Conservation (phyloP, 805 yeast species). For the Saturnispora bothae region DNA sequence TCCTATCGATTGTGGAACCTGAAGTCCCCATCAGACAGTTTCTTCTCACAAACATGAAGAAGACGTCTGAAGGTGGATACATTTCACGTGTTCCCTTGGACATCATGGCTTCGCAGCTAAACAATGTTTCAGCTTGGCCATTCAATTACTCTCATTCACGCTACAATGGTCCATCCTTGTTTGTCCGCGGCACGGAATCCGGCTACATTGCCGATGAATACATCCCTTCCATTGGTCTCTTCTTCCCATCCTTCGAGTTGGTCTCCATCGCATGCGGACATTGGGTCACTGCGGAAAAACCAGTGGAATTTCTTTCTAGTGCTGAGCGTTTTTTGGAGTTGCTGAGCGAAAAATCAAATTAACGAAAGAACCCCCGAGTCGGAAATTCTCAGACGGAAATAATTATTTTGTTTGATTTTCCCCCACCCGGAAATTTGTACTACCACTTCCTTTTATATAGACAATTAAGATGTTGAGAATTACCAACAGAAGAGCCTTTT, state of each 20-base stretch:
- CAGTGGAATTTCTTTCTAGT: conserved; percentile 56
- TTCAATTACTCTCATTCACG: conserved; percentile 42
- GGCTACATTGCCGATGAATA: conserved; percentile 76
- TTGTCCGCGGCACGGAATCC: conserved; percentile 71
- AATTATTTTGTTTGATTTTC: too few species aligned
- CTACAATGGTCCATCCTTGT: conserved; percentile 65
- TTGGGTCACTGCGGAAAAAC: conserved; percentile 86
- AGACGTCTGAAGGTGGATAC: conserved; percentile 25
- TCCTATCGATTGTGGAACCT: conserved; percentile 53
- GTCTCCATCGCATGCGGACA: conserved; percentile 79
- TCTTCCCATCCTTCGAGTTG: conserved; percentile 69
- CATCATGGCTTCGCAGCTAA: conserved; percentile 53
- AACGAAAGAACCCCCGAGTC: too few species aligned
- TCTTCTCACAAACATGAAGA: conserved; percentile 55
- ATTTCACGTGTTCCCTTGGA: conserved; percentile 61
- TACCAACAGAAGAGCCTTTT: conserved; percentile 23
- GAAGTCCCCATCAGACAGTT: conserved; percentile 60
- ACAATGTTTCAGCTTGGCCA: conserved; percentile 70
- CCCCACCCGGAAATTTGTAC: too few species aligned
- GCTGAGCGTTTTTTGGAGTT: conserved; percentile 41
- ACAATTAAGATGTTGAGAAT: conserved; percentile 24
- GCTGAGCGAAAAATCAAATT: conserved; percentile 1
- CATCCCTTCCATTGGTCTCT: conserved; percentile 58
- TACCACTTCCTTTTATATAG: background rate
- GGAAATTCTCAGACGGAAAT: too few species aligned